Percentiles rank a stretch among this genome's conserved stretches.
Conservation (phyloP, 2,329 filamentous ascomycete genomes). For the Fusarium pseudoanthophilum region DNA sequence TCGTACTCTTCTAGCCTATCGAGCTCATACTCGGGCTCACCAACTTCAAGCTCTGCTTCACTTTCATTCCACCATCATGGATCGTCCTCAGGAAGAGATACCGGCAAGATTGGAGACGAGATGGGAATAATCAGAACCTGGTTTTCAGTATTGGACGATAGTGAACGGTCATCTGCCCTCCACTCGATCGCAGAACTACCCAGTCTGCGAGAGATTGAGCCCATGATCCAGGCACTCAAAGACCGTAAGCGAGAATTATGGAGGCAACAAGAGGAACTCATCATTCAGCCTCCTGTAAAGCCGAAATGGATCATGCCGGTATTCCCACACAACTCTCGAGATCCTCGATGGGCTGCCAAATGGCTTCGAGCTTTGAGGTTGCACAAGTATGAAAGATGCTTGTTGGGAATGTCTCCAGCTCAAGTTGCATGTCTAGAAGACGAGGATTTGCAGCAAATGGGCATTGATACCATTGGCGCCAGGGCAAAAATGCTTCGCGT, state of each 20-base stretch:
- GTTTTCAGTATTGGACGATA: conserved; percentile 41
- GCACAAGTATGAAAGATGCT: conserved; percentile 42
- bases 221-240: conserved; percentile 42
- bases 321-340: conserved; percentile 37
- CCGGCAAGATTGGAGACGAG: conserved; percentile 33
- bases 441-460: conserved; percentile 38
- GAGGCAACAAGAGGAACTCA: conserved; percentile 40
- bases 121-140: conserved; percentile 42
- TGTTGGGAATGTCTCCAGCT: conserved; percentile 37
- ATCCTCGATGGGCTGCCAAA: conserved; percentile 42
- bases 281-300: conserved; percentile 38
- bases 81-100: conserved; percentile 13
- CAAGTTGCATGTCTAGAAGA: conserved; percentile 35
- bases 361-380: conserved; percentile 43
- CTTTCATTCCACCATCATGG: conserved; percentile 18
- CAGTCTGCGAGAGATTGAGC: conserved; percentile 42
- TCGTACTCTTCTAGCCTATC: conserved; percentile 35
- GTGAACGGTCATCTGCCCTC: conserved; percentile 36
- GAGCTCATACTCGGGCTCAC: conserved; percentile 34
- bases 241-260: conserved; percentile 42
- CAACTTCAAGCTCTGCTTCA: conserved; percentile 39
- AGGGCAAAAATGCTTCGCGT: conserved; percentile 43
- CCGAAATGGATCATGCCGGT: conserved; percentile 42
- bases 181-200: conserved; percentile 40
- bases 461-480: conserved; percentile 42